Evolutionary conservation across 768 basidiomycete species (phyloP).

Genomic region (Suillus brevipes): DNA sequence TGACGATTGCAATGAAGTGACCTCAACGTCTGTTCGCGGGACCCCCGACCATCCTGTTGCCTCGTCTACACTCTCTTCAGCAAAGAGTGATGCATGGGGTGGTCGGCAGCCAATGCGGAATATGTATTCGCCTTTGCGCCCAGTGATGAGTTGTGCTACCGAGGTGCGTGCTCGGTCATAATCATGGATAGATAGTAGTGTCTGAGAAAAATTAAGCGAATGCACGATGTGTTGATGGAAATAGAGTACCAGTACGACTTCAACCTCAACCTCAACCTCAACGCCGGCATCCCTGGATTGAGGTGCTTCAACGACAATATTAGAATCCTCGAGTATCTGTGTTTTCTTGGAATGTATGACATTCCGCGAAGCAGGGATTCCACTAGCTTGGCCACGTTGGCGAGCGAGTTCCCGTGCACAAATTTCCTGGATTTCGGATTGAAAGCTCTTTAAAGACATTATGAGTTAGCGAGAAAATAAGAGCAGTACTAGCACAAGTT

Average conservation of each 20-base stretch:
- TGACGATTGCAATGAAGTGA: slow-evolving; percentile 45
- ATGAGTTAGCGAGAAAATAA: background rate
- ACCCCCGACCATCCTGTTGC: slow-evolving; percentile 57
- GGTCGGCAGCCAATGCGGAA: slow-evolving; percentile 73
- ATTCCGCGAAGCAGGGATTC: slow-evolving; percentile 11
- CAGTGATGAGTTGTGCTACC: slow-evolving; percentile 66
- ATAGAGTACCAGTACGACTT: background rate
- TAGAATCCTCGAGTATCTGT: background rate
- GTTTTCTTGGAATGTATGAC: slow-evolving; percentile 3
- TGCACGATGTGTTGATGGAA: background rate
- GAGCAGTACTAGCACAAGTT: background rate
- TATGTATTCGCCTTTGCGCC: slow-evolving; percentile 70
- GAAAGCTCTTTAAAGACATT: slow-evolving; percentile 42
- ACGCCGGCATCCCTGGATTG: slow-evolving; percentile 39
- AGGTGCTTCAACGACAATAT: background rate
- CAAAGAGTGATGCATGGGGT: slow-evolving; percentile 53
- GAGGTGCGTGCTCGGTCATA: slow-evolving; percentile 61
- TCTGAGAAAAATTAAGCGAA: slow-evolving; percentile 32
- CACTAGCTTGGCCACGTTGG: slow-evolving; percentile 44
- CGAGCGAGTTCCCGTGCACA: slow-evolving; percentile 64
- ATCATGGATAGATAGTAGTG: slow-evolving; percentile 42
- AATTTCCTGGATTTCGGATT: slow-evolving; percentile 78
- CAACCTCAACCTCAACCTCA: slow-evolving; percentile 12
- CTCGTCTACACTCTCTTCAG: slow-evolving; percentile 47
- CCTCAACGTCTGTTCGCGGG: slow-evolving; percentile 49